A percentile compares a stretch with the other conserved stretches of the same genome.
Evolutionary conservation across 2,329 filamentous ascomycete species (phyloP).

Genomic region (Nothophoma quercina): DNA sequence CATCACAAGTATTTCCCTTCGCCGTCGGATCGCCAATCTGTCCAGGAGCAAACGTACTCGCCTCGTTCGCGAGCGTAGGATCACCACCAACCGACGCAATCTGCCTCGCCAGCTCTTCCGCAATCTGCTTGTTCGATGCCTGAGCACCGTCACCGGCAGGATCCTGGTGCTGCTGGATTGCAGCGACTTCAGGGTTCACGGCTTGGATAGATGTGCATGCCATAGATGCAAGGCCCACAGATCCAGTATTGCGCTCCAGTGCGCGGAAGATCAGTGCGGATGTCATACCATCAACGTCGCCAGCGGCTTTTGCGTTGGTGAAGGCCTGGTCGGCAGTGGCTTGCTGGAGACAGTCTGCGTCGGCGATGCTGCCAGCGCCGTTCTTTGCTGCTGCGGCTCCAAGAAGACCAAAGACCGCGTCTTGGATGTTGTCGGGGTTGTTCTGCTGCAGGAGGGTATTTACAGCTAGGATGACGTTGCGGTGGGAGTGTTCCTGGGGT

Average conservation of each 20-base stretch:
- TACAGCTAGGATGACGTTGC: slow-evolving; percentile 57
- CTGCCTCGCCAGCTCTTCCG: slow-evolving; percentile 66
- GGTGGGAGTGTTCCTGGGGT: slow-evolving; percentile 65
- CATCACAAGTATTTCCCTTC: slow-evolving; percentile 63
- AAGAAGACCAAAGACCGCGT: slow-evolving; percentile 61
- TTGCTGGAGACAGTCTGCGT: slow-evolving; percentile 68
- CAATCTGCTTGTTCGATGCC: slow-evolving; percentile 67
- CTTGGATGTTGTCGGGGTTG: slow-evolving; percentile 59
- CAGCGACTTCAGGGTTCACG: slow-evolving; percentile 70
- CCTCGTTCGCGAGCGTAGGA: slow-evolving; percentile 66
- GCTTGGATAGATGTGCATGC: slow-evolving; percentile 64
- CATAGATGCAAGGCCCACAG: slow-evolving; percentile 65
- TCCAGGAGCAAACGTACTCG: slow-evolving; percentile 70
- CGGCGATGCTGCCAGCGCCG: slow-evolving; percentile 58
- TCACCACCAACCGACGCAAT: slow-evolving; percentile 69
- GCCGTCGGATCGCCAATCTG: slow-evolving; percentile 60
- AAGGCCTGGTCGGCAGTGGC: slow-evolving; percentile 66
- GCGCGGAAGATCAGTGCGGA: slow-evolving; percentile 62
- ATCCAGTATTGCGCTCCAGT: slow-evolving; percentile 67
- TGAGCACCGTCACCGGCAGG: slow-evolving; percentile 66
- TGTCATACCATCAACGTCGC: slow-evolving; percentile 63
- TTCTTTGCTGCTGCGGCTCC: slow-evolving; percentile 60
- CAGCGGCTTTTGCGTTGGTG: slow-evolving; percentile 64
- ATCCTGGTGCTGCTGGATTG: slow-evolving; percentile 71
- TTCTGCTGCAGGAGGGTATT: slow-evolving; percentile 54